These are phyloP conservation scores for Zymoseptoria brevis DNA, from an alignment of 2,329 filamentous ascomycete genomes.

Conservation along the genomic window DNA sequence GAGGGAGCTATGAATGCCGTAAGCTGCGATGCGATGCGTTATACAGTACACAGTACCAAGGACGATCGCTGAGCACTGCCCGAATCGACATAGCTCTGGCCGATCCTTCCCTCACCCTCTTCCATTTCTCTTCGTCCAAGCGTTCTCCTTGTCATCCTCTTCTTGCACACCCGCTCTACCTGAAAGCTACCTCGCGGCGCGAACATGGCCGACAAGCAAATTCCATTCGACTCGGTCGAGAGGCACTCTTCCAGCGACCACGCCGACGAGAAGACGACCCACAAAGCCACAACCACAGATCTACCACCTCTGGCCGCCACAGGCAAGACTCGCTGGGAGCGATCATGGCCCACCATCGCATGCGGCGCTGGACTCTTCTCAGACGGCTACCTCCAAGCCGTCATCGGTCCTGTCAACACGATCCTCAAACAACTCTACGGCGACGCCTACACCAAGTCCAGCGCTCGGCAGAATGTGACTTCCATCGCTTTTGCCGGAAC, in stretches of 20 bases:
- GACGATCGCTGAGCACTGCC: no score
- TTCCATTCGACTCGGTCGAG: neutral
- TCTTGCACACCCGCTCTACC: no score
- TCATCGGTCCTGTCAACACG: slow-evolving; percentile 82
- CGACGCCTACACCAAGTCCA: slow-evolving; percentile 58
- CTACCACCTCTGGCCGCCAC: neutral
- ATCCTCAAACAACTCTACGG: slow-evolving; percentile 63
- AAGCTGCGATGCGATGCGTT: no score
- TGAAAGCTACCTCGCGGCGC: neutral
- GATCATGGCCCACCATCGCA: slow-evolving; percentile 68
- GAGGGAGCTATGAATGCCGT: no score
- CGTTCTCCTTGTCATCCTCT: neutral
- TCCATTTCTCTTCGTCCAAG: no score
- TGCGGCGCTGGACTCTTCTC: slow-evolving; percentile 86
- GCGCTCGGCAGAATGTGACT: slow-evolving; percentile 64
- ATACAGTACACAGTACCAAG: no score
- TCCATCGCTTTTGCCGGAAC: slow-evolving; percentile 76
- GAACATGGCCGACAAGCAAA: neutral
- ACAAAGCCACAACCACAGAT: neutral
- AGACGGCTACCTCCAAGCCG: slow-evolving; percentile 86
- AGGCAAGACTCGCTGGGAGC: slow-evolving; percentile 34
- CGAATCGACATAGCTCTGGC: no score
- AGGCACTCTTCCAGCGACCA: neutral
- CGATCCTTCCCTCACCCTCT: no score
- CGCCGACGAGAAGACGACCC: neutral